Conservation (phyloP, 495 filamentous ascomycete species). For the Aspergillus diversus region DNA sequence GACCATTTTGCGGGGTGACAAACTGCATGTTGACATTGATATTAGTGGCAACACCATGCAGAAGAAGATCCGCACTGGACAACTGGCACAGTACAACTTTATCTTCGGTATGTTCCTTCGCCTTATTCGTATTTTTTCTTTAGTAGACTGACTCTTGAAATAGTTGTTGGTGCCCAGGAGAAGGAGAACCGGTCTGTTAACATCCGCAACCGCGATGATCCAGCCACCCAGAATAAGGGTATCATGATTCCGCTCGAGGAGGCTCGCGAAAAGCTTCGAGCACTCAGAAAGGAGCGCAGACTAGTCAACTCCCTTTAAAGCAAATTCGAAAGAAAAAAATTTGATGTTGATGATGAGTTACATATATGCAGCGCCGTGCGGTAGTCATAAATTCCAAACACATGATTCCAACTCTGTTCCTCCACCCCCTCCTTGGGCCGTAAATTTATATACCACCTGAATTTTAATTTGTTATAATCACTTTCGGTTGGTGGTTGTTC, state of each 20-base stretch:
- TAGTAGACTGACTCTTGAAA: slow-evolving; percentile 17
- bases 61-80: slow-evolving; percentile 92
- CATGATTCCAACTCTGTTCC: neutral
- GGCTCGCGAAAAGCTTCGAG: slow-evolving; percentile 70
- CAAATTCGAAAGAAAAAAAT: neutral
- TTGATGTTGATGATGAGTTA: neutral
- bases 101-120: slow-evolving; percentile 64
- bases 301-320: slow-evolving; percentile 55
- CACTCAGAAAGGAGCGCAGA: slow-evolving; percentile 67
- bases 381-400: neutral
- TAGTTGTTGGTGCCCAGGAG: slow-evolving; percentile 85
- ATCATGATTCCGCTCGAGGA: slow-evolving; percentile 75
- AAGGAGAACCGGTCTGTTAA: slow-evolving; percentile 78
- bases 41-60: slow-evolving; percentile 88
- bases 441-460: neutral
- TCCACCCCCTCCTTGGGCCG: neutral
- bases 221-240: slow-evolving; percentile 75
- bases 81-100: slow-evolving; percentile 89
- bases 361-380: neutral
- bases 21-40: slow-evolving; percentile 84
- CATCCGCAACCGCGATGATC: slow-evolving; percentile 88
- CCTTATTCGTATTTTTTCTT: slow-evolving; percentile 5
- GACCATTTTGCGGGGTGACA: slow-evolving; percentile 49
- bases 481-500: neutral
- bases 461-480: neutral